Evolutionary conservation across 352 stramenopile species (phyloP).

Genomic region (Saprolegnia diclina): DNA sequence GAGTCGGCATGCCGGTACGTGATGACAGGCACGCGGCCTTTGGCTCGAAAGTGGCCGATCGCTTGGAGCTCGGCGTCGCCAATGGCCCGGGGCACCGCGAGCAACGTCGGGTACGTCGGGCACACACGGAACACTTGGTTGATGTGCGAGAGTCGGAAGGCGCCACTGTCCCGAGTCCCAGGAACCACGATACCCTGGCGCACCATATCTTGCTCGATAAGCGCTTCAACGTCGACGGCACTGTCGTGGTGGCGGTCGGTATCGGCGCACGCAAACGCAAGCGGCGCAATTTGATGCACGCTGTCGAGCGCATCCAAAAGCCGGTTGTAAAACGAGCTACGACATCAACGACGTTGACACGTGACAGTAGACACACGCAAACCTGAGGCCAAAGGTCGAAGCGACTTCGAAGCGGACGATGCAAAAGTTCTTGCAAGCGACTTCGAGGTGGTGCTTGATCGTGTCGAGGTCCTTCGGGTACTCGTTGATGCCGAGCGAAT

Average conservation of each 20-base stretch:
- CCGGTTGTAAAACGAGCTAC: constrained; percentile 5
- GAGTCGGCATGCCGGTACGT: constrained; percentile 86
- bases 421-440: constrained; percentile 85
- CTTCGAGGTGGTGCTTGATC: constrained; percentile 46
- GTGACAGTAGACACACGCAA: background rate
- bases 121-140: constrained; percentile 80
- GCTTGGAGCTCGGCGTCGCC: constrained; percentile 87
- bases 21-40: constrained; percentile 88
- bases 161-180: background rate
- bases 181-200: background rate
- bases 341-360: background rate
- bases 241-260: background rate
- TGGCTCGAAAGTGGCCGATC: constrained; percentile 87
- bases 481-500: constrained; percentile 10
- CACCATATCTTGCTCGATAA: background rate
- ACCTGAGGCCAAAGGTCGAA: background rate
- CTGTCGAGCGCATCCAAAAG: constrained; percentile 10
- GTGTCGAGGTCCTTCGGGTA: constrained; percentile 36
- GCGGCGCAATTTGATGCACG: constrained; percentile 7
- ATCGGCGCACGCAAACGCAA: constrained; percentile 9
- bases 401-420: constrained; percentile 37
- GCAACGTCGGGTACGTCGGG: constrained; percentile 65
- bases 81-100: constrained; percentile 89
- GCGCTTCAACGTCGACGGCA: background rate
- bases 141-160: constrained; percentile 53